Conservation (phyloP, 441 rosid genomes). For the Raphanus hybrid region DNA sequence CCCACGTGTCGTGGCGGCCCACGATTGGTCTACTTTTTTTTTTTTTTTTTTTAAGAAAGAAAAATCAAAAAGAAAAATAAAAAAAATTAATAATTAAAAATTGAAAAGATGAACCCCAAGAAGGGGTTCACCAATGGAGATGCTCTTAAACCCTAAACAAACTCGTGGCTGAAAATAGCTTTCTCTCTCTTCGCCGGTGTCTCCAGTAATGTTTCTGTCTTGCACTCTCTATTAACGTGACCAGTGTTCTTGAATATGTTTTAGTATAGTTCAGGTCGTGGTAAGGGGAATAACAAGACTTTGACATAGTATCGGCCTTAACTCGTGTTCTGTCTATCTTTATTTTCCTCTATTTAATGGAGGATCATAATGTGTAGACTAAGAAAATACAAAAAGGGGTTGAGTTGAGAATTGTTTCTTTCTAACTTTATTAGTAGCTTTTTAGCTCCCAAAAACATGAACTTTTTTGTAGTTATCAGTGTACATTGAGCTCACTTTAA, state of each 20-base stretch:
- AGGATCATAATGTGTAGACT: background rate
- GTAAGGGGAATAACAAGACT: background rate
- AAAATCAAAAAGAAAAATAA: too few species aligned
- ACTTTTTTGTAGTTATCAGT: background rate
- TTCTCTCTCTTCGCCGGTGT: background rate
- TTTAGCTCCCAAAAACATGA: background rate
- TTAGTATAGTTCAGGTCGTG: background rate
- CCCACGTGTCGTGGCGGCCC: too few species aligned
- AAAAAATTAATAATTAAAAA: too few species aligned
- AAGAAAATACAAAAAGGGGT: too few species aligned
- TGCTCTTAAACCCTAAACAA: too few species aligned
- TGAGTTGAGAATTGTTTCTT: background rate
- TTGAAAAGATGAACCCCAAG: too few species aligned
- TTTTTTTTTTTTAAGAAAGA: too few species aligned
- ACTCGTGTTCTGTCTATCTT: conserved; percentile 5
- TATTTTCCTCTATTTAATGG: background rate
- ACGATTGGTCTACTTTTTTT: too few species aligned
- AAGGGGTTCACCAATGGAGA: too few species aligned
- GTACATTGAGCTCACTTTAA: background rate
- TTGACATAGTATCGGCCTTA: background rate
- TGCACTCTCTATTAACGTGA: background rate
- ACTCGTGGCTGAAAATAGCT: too few species aligned
- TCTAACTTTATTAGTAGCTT: background rate
- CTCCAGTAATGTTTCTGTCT: background rate
- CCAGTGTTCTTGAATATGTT: background rate